Base-by-base conservation (phyloP, 2,329 filamentous ascomycete species). In the Allantophomopsis lycopodina region DNA sequence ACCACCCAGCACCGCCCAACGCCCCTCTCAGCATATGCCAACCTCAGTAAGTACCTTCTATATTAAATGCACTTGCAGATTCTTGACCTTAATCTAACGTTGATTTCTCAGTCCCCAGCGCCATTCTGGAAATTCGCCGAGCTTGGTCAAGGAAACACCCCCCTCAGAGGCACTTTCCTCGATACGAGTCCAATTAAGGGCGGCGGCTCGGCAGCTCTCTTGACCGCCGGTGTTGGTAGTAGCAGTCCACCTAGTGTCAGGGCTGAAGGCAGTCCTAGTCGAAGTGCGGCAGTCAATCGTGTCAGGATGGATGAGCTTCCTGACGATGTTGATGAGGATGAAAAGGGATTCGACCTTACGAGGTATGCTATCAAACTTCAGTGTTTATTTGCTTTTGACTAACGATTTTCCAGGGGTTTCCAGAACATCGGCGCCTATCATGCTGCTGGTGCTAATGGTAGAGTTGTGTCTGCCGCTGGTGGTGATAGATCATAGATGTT, bases 91-190 rank as follows among this genome's bases (percentile, higher is more conserved):
- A 10, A 6, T 28, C 23, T 28, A 28, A 28, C 23, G 8, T 28
- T 28, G 23, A 28, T 28, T 8, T 5, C 3, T 28, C 18, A 28
- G 23, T 28, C 82, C 23, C 85, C 85, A 0, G 85, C 85, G 1
- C 83, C 84, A 0, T 91, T 93, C 58, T 93, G 85, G 85, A 87
- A 84, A 57, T 91, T 83, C 58, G 78, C 82, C 32, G 82, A 87
- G 47, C 16, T 14, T 34, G 14, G n/a, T 17, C 72, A 85, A 43
- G 73, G 74, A 18, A 84, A 77, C 57, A 88, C 83, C 2, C 83
- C 83, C 2, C 63, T 83, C 39, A 54, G 46, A 42, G 32, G 21
- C 21, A 21, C 21, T 23, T 21, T 35, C n/a, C 75, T 72, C 41
- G 75, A 80, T 44, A 55, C 69, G 32, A 79, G 75, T 50, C 76